Conservation (phyloP, 2,329 filamentous ascomycete species). For the Colletotrichum nymphaeae region DNA sequence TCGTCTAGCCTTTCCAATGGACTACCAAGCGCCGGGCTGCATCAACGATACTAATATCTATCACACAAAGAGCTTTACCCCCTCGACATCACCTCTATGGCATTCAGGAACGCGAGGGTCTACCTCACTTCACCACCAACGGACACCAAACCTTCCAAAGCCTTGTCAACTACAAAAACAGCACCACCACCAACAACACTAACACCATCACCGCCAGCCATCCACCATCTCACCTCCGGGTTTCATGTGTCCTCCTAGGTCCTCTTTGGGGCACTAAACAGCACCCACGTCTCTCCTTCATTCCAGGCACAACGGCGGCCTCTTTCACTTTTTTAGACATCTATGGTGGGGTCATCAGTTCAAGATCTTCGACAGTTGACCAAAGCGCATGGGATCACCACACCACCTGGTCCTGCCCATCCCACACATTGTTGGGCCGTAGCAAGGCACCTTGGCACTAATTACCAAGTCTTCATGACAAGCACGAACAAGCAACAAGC, state of each 20-base stretch:
- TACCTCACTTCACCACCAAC: not conserved
- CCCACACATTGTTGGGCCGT: not conserved
- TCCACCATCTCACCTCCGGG: not conserved
- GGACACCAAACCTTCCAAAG: not conserved
- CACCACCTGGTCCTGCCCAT: slow-evolving; percentile 12
- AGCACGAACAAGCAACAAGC: not conserved
- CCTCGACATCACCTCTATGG: not conserved
- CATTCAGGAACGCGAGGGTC: not conserved
- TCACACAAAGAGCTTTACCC: not conserved
- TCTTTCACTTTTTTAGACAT: slow-evolving; percentile 6
- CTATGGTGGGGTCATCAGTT: slow-evolving; percentile 27
- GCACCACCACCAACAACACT: not conserved
- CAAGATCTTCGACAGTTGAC: slow-evolving; percentile 18
- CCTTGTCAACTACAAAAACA: not conserved
- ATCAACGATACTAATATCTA: not conserved
- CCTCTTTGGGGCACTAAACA: slow-evolving; percentile 8
- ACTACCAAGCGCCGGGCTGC: not conserved
- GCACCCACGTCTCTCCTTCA: not conserved
- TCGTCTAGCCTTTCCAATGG: not conserved
- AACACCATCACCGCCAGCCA: not conserved
- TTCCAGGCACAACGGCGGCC: slow-evolving; percentile 4
- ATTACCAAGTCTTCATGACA: slow-evolving; percentile 5
- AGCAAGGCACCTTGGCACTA: slow-evolving; percentile 2
- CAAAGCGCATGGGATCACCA: slow-evolving; percentile 25
- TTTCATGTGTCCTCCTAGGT: slow-evolving; percentile 8